A percentile compares a stretch with the other conserved stretches of the same genome.
phyloP scores from a whole-genome alignment of 208 protist genomes.

The Acanthamoeba rhysodes region DNA sequence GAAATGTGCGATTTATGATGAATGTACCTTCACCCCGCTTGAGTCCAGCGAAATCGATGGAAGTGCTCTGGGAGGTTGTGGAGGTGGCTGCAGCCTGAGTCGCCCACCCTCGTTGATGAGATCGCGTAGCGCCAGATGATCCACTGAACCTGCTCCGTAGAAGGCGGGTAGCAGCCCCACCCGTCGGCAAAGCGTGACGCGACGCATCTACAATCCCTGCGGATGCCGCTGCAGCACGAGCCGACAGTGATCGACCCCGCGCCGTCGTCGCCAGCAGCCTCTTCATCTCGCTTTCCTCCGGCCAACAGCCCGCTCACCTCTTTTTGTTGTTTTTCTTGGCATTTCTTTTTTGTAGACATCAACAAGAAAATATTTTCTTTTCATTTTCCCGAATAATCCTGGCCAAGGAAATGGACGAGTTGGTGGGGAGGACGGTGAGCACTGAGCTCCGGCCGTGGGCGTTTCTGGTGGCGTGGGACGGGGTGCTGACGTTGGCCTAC shows the following conservation, averaged over 20 bases:
- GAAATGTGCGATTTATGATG: background rate
- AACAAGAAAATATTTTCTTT: background rate
- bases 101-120: background rate
- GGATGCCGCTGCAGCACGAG: background rate
- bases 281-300: background rate
- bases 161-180: background rate
- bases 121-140: background rate
- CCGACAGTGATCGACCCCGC: background rate
- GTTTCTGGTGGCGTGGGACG: constrained; percentile 69
- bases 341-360: background rate
- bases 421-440: background rate
- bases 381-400: background rate
- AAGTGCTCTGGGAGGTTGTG: background rate
- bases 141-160: background rate
- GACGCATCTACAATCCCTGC: background rate
- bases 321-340: background rate
- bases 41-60: background rate
- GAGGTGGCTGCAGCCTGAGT: background rate
- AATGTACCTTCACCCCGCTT: background rate
- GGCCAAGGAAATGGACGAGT: background rate
- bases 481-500: constrained; percentile 48
- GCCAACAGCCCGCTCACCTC: background rate
- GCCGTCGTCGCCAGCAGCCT: background rate
- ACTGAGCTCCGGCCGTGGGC: constrained; percentile 30
- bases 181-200: too few relatives aligned